Conservation (phyloP, 108 stramenopile species). For the Pseudonitzschia multistriata region DNA sequence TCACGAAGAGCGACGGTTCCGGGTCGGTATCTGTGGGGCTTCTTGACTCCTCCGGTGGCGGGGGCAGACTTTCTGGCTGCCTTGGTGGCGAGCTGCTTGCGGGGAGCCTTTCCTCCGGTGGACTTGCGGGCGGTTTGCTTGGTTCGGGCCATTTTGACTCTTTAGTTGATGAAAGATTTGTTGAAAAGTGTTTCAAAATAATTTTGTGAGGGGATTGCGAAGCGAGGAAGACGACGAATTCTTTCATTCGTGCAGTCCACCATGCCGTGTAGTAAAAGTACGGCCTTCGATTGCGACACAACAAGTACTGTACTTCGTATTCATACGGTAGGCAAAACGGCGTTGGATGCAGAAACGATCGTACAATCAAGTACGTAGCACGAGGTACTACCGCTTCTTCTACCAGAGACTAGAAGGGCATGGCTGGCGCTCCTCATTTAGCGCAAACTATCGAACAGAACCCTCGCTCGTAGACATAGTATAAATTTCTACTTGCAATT, state of each 20-base stretch:
- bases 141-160: conserved; percentile 88
- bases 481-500: neutral
- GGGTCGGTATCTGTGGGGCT: conserved; percentile 71
- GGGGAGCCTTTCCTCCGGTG: conserved; percentile 97
- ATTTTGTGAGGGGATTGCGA: neutral
- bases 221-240: neutral
- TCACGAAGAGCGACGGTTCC: conserved; percentile 93
- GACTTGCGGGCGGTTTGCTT: conserved; percentile 99
- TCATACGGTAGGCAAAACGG: too few species aligned
- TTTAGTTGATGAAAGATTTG: neutral
- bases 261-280: neutral
- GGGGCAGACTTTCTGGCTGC: conserved; percentile 84
- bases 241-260: neutral
- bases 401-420: neutral
- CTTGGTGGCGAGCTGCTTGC: conserved; percentile 93
- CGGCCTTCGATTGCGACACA: too few species aligned
- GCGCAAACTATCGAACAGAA: neutral
- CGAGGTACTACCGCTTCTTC: neutral
- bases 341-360: too few species aligned
- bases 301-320: too few species aligned
- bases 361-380: neutral
- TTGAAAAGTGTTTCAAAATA: neutral
- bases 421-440: neutral
- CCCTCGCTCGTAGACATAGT: neutral
- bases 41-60: conserved; percentile 92